Base-by-base conservation (phyloP, 805 yeast genomes). In the Debaryomyces prosopidis region DNA sequence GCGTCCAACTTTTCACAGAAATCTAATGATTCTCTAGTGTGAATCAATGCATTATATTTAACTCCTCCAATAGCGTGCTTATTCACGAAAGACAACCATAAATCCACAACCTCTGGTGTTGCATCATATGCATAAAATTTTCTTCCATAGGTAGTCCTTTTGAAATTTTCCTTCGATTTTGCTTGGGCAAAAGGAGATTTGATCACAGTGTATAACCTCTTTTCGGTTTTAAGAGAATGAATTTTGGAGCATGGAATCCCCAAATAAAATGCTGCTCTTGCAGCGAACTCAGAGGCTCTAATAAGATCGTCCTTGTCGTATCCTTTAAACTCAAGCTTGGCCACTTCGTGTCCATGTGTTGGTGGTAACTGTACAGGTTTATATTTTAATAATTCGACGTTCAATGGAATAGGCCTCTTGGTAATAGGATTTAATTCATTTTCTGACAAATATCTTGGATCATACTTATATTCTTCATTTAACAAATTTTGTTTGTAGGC, bases 101-200 rank as follows among this genome's bases (percentile, higher is more conserved):
- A 68, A 63, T 94, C 96, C 36, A 94, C 71, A 4, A 87, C 85
- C 59, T 89, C 96, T 1, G 91, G 85, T 47, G 87, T 83, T 14
- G 96, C 80, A 65, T 94, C 98, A 76, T 81, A 90, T 23, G 89
- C 87, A 53, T 76, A 77, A 52, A 94, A 73, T 48, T 79, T 64
- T 50, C 96, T 81, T 56, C 85, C 82, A 64, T 81, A 87, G 1
- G 98, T 94, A 40, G 80, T 77, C 71, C 98, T 84, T 71, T 88
- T 87, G 69, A 87, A 94, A 74, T 92, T 94, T 71, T 92, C 96
- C 70, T 94, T 94, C 8, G 94, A 79, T 65, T 90, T 91, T 42
- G 97, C 96, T 60, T 89, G 94, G 16, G 87, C 96, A 64, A 94
- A 94, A 1, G 97, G 97, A 3, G 96, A 84, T 63, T 85, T 81